phyloP scores from a whole-genome alignment of 257 asterid genomes.

The Plantago elongata region DNA sequence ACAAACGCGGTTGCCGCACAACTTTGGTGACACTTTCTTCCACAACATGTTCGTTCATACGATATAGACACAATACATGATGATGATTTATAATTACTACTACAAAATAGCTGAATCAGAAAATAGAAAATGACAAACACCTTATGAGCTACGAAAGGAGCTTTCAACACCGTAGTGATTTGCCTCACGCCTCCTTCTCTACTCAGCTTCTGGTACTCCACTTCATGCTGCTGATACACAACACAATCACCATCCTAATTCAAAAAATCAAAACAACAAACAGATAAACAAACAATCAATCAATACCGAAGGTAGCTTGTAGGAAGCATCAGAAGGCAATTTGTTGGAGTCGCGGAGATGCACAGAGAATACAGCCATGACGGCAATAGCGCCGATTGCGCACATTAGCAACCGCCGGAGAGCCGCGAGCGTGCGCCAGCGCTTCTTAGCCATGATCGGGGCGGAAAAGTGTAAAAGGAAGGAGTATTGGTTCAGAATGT shows the following conservation, averaged over 20 bases:
- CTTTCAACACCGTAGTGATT: slow-evolving; percentile 40
- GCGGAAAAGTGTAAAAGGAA: background rate
- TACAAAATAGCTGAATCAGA: slow-evolving; percentile 14
- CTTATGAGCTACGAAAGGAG: slow-evolving; percentile 50
- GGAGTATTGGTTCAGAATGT: background rate
- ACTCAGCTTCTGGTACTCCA: slow-evolving; percentile 52
- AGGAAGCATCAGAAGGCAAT: slow-evolving; percentile 7
- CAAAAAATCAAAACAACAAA: background rate
- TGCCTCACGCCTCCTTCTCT: slow-evolving; percentile 49
- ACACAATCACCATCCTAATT: slow-evolving; percentile 6
- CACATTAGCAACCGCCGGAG: background rate
- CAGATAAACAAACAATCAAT: background rate
- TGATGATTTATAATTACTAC: background rate
- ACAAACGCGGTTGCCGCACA: slow-evolving; percentile 6
- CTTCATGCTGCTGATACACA: slow-evolving; percentile 56
- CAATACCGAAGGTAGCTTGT: background rate
- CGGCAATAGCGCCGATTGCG: background rate
- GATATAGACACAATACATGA: too few relatives aligned
- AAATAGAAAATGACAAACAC: slow-evolving; percentile 37
- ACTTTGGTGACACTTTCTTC: background rate
- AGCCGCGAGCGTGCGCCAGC: background rate
- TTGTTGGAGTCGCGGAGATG: background rate
- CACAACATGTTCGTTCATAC: too few relatives aligned
- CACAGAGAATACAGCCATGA: background rate
- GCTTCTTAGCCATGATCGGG: background rate